A percentile compares a stretch with the other conserved stretches of the same genome.
Conservation (phyloP, 768 basidiomycete genomes). For the Lyophyllum shimeji region DNA sequence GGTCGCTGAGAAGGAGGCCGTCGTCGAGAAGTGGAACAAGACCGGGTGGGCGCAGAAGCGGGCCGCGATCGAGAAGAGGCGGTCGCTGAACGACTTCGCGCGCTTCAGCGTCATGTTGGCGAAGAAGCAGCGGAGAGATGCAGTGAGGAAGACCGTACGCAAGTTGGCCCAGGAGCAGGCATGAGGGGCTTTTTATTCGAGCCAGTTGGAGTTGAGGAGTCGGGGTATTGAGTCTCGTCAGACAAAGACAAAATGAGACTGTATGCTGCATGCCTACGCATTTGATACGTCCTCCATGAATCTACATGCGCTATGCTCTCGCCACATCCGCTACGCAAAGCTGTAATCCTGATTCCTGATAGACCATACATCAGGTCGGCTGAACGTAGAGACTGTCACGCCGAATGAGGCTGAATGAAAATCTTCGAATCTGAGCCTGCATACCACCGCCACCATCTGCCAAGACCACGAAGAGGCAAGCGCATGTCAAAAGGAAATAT, state of each 20-base stretch:
- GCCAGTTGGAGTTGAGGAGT: too few relatives aligned
- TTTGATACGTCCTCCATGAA: slow-evolving; percentile 5
- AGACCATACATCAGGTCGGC: neutral
- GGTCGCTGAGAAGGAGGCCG: slow-evolving; percentile 81
- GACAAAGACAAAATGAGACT: slow-evolving; percentile 12
- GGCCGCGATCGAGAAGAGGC: slow-evolving; percentile 68
- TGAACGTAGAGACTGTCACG: neutral
- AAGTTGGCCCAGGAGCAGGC: slow-evolving; percentile 52
- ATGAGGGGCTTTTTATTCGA: neutral
- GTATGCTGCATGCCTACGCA: slow-evolving; percentile 5
- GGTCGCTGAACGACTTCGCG: slow-evolving; percentile 85
- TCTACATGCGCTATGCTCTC: slow-evolving; percentile 11
- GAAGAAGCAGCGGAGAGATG: slow-evolving; percentile 86
- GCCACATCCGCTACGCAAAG: neutral
- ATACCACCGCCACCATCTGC: neutral
- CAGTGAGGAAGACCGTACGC: slow-evolving; percentile 66
- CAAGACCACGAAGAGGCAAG: neutral
- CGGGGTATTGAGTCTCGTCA: slow-evolving; percentile 10
- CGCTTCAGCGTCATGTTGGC: slow-evolving; percentile 85
- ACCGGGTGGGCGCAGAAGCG: slow-evolving; percentile 89
- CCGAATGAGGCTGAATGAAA: too few relatives aligned
- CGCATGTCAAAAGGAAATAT: too few relatives aligned
- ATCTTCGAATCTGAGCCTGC: too few relatives aligned
- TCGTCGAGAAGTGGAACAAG: slow-evolving; percentile 85
- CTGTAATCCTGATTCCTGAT: neutral